Base-by-base conservation (phyloP, 495 filamentous ascomycete species). In the Staphylotrichum longicolle region DNA sequence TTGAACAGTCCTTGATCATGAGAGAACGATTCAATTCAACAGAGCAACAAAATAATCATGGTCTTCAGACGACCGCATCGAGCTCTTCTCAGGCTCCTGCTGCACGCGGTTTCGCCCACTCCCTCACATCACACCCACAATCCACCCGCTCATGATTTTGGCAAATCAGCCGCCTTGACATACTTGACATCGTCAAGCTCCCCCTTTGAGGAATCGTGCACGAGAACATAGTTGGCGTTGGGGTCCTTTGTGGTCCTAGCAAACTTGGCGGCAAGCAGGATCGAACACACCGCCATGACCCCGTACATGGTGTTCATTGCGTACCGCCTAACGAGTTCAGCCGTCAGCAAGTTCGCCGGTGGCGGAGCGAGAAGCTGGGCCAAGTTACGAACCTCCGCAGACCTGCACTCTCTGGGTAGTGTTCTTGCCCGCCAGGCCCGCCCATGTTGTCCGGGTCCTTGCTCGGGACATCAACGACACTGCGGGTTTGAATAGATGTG, bases 141-240 rank as follows among this genome's bases (percentile, higher is more conserved):
- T 27, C 20, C 20, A 27, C 0, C 20, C 20, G 20, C 20, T 27
- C 20, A 27, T 27, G 20, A 37, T 20, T 51, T 59, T 33, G 57
- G 57, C 11, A 59, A 15, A 14, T 62, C 59, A 1, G 44, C 33
- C 4, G 44, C 15, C 63, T 61, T 65, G 32, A 65, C 58, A 20
- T 49, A 65, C 15, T 62, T 65, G 5, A 63, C 61, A 58, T 66
- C 58, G 9, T 60, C 64, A 14, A 66, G 58, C 35, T 66, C 64
- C 2, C 64, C 64, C 39, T 63, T 66, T 8, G 60, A 57, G 1
- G 42, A 44, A 40, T 66, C 64, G 30, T 63, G 61, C 4, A 66
- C 61, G 14, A 66, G 34, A 5, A 66, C 57, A 34, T 66, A 66
- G 7, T 27, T 33, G n/a, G 47, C 45, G 12, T 61, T 53, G 2